These are phyloP conservation scores for Tylopilus sp. DNA, from an alignment of 1,284 basidiomycete species.

Conservation along the genomic window DNA sequence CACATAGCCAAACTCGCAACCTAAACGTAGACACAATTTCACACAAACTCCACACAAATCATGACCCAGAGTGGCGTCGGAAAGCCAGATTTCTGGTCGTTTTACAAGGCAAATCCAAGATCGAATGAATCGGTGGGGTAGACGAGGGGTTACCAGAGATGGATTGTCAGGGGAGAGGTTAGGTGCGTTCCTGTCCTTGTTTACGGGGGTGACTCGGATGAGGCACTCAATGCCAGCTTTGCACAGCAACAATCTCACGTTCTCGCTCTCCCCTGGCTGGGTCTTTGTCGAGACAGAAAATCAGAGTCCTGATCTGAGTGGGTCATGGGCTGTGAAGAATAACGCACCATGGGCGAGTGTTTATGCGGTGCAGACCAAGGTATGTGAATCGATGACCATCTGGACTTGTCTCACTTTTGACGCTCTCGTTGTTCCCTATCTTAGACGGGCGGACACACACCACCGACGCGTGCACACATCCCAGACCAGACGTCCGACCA, in stretches of 20 bases:
- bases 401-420: not conserved
- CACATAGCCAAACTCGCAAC: too few species aligned
- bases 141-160: slow-evolving; percentile 78
- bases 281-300: slow-evolving; percentile 78
- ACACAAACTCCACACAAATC: too few species aligned
- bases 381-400: not conserved
- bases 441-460: slow-evolving; percentile 84
- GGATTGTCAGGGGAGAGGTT: slow-evolving; percentile 70
- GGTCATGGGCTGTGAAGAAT: slow-evolving; percentile 56
- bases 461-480: slow-evolving; percentile 75
- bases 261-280: slow-evolving; percentile 77
- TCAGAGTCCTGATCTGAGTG: slow-evolving; percentile 75
- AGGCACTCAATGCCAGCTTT: slow-evolving; percentile 3
- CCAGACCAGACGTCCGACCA: slow-evolving; percentile 57
- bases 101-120: slow-evolving; percentile 65
- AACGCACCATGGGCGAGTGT: slow-evolving; percentile 22
- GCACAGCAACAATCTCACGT: slow-evolving; percentile 79
- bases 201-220: too few species aligned
- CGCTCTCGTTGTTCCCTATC: not conserved
- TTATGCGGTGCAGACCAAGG: slow-evolving; percentile 44
- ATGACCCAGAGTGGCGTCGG: too few species aligned
- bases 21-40: too few species aligned
- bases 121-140: slow-evolving; percentile 69
- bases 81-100: too few species aligned
- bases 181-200: slow-evolving; percentile 54